These are phyloP conservation scores for Colletotrichum horii DNA, from an alignment of 2,329 filamentous ascomycete species.

Conservation along the genomic window DNA sequence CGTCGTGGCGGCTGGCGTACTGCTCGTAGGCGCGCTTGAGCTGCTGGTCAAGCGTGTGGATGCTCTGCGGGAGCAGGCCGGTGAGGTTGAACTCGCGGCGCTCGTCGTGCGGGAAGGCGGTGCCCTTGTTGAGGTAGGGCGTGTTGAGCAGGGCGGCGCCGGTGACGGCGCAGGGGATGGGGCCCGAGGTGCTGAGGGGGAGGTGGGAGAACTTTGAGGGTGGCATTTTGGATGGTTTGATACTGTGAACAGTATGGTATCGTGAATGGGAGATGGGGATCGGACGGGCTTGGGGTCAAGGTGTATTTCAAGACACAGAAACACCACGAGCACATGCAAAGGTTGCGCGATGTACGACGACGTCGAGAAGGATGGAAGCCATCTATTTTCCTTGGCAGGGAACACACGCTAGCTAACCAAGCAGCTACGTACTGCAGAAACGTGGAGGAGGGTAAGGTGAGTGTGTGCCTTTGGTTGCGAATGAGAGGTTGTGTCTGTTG, in stretches of 20 bases:
- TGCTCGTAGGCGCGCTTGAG: conserved; percentile 80
- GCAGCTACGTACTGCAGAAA: not conserved
- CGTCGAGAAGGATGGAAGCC: not conserved
- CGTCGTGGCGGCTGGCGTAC: conserved; percentile 66
- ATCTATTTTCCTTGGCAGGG: not conserved
- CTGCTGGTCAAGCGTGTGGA: conserved; percentile 80
- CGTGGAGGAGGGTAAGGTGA: not conserved
- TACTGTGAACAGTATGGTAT: not conserved
- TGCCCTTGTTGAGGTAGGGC: conserved; percentile 76
- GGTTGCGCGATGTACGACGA: not conserved
- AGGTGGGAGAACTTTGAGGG: conserved; percentile 33
- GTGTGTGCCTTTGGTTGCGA: not conserved
- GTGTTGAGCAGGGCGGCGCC: conserved; percentile 40
- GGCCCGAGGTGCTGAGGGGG: conserved; percentile 39
- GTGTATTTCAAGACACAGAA: not conserved
- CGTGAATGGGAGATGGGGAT: not conserved
- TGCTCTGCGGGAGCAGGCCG: conserved; percentile 73
- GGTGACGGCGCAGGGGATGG: conserved; percentile 40
- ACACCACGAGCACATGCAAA: not conserved
- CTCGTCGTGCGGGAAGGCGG: conserved; percentile 75
- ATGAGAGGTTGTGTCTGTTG: not conserved
- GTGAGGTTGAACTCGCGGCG: conserved; percentile 72
- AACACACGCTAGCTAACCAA: not conserved
- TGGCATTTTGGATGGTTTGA: not conserved
- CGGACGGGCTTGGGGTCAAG: not conserved